Conservation (phyloP, 768 basidiomycete genomes). For the Daedaleopsis sinensis region DNA sequence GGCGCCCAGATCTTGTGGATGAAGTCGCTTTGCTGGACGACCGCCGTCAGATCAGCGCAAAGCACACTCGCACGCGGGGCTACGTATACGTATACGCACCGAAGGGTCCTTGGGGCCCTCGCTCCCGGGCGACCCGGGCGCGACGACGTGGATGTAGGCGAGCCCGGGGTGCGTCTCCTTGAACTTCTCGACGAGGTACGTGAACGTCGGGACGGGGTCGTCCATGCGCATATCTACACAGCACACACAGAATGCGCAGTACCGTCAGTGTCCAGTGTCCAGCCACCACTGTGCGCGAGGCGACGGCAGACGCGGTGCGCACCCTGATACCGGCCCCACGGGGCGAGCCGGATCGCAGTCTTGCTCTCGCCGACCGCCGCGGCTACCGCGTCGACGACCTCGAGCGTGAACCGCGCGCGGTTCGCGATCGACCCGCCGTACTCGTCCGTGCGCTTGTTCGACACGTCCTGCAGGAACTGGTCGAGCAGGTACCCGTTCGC, state of each 20-base stretch:
- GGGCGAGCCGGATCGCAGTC: conserved; percentile 41
- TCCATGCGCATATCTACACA: conserved; percentile 47
- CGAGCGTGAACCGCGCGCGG: conserved; percentile 47
- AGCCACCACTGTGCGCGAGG: background rate
- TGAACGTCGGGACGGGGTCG: conserved; percentile 57
- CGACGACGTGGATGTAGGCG: conserved; percentile 42
- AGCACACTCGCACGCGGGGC: background rate
- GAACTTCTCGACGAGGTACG: conserved; percentile 47
- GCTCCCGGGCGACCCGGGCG: conserved; percentile 25
- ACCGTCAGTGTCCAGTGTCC: conserved; percentile 10
- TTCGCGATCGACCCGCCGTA: conserved; percentile 55
- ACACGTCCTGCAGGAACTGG: conserved; percentile 42
- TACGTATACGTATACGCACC: too few relatives aligned
- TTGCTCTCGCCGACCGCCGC: conserved; percentile 44
- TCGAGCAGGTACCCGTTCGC: conserved; percentile 40
- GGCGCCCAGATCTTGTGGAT: conserved; percentile 19
- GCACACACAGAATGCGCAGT: too few relatives aligned
- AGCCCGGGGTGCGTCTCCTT: conserved; percentile 41
- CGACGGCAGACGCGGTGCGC: conserved; percentile 18
- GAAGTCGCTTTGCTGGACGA: conserved; percentile 4
- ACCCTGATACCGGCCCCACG: conserved; percentile 37
- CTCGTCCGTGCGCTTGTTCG: conserved; percentile 47
- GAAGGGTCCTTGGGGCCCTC: conserved; percentile 7
- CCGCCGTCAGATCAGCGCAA: background rate
- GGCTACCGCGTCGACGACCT: conserved; percentile 43